Evolutionary conservation across 257 asterid genomes (phyloP), one percentile per base, ranked within the genome.

Genomic region (Primulina huaijiensis): DNA sequence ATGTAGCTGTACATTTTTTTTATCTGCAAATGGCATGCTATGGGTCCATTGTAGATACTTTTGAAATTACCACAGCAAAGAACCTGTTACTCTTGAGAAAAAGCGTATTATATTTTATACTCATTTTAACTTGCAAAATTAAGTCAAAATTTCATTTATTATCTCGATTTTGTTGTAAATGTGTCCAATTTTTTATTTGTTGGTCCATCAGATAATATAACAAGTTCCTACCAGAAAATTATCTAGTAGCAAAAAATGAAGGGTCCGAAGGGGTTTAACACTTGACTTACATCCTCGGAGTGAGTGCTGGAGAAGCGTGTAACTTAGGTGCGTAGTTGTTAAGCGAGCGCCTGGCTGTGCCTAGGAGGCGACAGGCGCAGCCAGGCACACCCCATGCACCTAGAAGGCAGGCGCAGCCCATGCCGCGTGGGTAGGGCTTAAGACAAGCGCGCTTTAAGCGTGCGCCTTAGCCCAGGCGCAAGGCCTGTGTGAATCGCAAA

Each of bases 261-360:
- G 69, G 35, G 60, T n/a, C 19, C 40, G 25, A n/a, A 63, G 6
- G 57, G 62, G 17, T 52, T 16, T 27, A 31, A 43, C 53, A 43
- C n/a, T 43, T 43, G 69, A 14, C 35, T n/a, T 34, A 30, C 27
- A 37, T 72, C 38, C 52, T 61, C 27, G 62, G 78, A 46, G 12
- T 64, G 21, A 66, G 75, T 64, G 64, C 72, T 57, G 38, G 30
- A 65, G 34, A 46, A 38, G 69, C 43, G 30, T 16, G 29, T 38
- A 21, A 62, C 52, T 20, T 21, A 6, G 11, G 50, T 38, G 14
- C 4, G 1, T 23, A 23, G 25, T 23, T 23, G 25, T 23, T 23
- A 23, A 23, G 25, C 25, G 25, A 23, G 25, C 25, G 25, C 25
- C 25, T 23, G 25, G 25, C 25, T 23, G 25, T 23, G 25, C 25